Conservation (phyloP, 148 eudicot species). For the Vaccinium macrocarpon region DNA sequence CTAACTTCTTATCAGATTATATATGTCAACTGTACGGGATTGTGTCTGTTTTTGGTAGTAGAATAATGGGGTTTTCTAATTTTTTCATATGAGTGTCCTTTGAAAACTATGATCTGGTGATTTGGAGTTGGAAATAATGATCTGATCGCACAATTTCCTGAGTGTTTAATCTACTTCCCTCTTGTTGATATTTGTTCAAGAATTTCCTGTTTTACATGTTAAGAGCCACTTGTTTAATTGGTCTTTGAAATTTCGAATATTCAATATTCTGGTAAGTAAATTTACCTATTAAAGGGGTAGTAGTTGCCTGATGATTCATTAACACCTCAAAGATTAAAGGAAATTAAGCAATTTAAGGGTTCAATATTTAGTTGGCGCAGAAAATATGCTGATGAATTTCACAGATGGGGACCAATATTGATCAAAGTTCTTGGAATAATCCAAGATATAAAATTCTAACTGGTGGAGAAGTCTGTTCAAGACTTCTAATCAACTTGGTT, state of each 20-base stretch:
- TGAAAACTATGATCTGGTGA: background rate
- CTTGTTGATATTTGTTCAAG: background rate
- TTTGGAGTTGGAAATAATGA: background rate
- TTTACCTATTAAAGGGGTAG: background rate
- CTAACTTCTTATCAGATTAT: background rate
- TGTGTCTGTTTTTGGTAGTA: background rate
- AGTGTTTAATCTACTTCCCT: background rate
- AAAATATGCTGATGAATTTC: background rate
- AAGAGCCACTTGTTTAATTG: too few relatives aligned
- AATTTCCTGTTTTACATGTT: background rate
- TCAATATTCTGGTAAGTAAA: background rate
- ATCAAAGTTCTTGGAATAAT: background rate
- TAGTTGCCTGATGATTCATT: background rate
- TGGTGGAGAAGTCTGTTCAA: background rate
- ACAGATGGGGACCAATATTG: background rate
- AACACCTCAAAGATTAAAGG: background rate
- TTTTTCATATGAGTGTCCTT: background rate
- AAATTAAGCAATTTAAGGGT: too few relatives aligned
- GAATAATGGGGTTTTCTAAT: background rate
- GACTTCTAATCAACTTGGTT: background rate
- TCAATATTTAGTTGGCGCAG: background rate
- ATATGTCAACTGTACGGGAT: background rate
- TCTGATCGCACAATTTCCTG: background rate
- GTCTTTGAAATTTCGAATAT: background rate
- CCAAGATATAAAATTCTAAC: background rate